Percentiles rank a stretch among this genome's conserved stretches.
These are phyloP conservation scores for Melanogaster broomeanus DNA, from an alignment of 768 basidiomycete genomes.

Conservation along the genomic window DNA sequence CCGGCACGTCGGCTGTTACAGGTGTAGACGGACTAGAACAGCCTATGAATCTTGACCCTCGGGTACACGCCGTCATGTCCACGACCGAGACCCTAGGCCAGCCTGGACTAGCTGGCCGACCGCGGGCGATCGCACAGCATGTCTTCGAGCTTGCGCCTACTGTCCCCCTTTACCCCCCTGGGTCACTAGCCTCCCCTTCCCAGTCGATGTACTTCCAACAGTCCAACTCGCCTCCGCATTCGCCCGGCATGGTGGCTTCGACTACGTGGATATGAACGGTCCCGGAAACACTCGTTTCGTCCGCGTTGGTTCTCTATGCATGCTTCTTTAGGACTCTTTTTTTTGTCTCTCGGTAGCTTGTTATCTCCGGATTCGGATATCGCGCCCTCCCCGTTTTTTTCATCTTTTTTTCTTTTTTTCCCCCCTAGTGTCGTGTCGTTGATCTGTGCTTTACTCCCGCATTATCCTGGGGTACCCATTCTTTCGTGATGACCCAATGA, in stretches of 20 bases:
- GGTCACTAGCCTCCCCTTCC: conserved; percentile 54
- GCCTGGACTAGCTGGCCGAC: conserved; percentile 40
- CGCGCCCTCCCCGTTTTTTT: too few relatives aligned
- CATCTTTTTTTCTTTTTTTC: too few relatives aligned
- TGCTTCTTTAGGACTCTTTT: too few relatives aligned
- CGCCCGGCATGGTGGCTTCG: conserved; percentile 43
- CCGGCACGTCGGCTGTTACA: conserved; percentile 24
- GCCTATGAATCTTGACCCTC: conserved; percentile 69
- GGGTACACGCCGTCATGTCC: conserved; percentile 87
- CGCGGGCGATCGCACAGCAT: conserved; percentile 63
- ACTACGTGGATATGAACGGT: conserved; percentile 23
- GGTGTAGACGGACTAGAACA: conserved; percentile 35
- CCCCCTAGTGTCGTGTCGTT: too few relatives aligned
- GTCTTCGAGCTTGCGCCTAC: conserved; percentile 71
- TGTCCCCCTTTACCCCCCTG: conserved; percentile 39
- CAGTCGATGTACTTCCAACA: conserved; percentile 53
- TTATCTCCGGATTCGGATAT: too few relatives aligned
- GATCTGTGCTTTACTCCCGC: too few relatives aligned
- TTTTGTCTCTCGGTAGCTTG: neutral
- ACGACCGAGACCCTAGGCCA: conserved; percentile 39
- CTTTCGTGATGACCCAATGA: too few relatives aligned
- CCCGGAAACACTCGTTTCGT: neutral
- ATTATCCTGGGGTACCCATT: too few relatives aligned
- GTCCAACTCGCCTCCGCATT: conserved; percentile 55
- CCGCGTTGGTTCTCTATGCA: too few relatives aligned